Evolutionary conservation across 1,284 basidiomycete species (phyloP).

Genomic region (Heterobasidion parviporum): DNA sequence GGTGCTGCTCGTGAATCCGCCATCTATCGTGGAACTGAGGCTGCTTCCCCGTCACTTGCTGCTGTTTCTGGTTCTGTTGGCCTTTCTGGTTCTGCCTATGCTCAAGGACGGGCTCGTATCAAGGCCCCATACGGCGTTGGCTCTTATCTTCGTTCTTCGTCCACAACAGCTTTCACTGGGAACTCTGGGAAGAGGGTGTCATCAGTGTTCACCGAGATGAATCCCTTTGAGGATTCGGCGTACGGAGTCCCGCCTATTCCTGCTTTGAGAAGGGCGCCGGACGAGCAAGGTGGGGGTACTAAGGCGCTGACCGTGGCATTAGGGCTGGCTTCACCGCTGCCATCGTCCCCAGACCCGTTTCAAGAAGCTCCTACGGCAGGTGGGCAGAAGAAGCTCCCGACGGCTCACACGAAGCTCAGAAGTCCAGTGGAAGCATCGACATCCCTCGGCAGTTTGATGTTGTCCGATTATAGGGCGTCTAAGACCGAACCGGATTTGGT

Average conservation of each 20-base stretch:
- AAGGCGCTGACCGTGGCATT: conserved; percentile 44
- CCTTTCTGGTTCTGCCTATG: not conserved
- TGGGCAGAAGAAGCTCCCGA: conserved; percentile 7
- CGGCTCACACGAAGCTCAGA: conserved; percentile 15
- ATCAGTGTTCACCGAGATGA: conserved; percentile 3
- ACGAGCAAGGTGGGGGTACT: conserved; percentile 28
- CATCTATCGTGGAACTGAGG: conserved; percentile 24
- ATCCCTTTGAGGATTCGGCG: conserved; percentile 22
- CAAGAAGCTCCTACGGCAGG: conserved; percentile 67
- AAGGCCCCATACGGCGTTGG: conserved; percentile 57
- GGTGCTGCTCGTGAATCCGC: conserved; percentile 4
- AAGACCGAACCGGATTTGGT: not conserved
- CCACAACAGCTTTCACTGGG: conserved; percentile 16
- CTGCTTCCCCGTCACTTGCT: conserved; percentile 30
- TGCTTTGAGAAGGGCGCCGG: conserved; percentile 21
- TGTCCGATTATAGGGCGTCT: conserved; percentile 35
- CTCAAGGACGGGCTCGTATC: conserved; percentile 45
- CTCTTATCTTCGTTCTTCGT: conserved; percentile 44
- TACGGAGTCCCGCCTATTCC: conserved; percentile 24
- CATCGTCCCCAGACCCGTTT: conserved; percentile 43
- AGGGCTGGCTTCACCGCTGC: conserved; percentile 29
- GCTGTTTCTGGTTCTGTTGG: not conserved
- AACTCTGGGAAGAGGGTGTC: conserved; percentile 5
- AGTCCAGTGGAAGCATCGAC: conserved; percentile 34
- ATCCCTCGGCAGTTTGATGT: conserved; percentile 51